A percentile compares a stretch with the other conserved stretches of the same genome.
phyloP scores from a whole-genome alignment of 495 filamentous ascomycete species.

The Penicillium cosmopolitanum region DNA sequence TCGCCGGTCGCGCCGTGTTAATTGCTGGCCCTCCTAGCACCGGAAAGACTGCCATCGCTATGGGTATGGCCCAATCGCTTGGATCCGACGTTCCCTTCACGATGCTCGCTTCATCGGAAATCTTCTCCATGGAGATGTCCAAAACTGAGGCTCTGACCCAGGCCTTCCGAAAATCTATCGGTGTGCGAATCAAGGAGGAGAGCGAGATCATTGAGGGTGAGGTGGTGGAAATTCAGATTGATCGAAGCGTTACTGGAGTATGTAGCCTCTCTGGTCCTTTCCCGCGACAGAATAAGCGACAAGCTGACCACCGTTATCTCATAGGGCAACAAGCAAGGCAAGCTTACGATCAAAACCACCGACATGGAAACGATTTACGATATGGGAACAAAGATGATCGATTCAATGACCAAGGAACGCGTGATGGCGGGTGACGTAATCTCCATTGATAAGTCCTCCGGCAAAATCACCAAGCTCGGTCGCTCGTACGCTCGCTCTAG shows the following conservation, averaged over 20 bases:
- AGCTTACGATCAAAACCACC: constrained; percentile 98
- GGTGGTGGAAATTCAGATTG: constrained; percentile 98
- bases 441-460: constrained; percentile 95
- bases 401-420: constrained; percentile 97
- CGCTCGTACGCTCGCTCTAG: constrained; percentile 90
- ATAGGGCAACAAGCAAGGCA: constrained; percentile 90
- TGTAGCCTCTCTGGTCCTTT: background rate
- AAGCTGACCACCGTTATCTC: constrained; percentile 22
- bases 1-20: constrained; percentile 91
- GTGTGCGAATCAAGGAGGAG: constrained; percentile 95
- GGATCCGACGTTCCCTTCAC: constrained; percentile 95
- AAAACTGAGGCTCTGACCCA: constrained; percentile 98
- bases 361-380: constrained; percentile 99
- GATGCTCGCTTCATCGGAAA: constrained; percentile 91
- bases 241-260: constrained; percentile 92
- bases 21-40: constrained; percentile 98
- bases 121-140: constrained; percentile 98
- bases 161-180: constrained; percentile 96
- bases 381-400: constrained; percentile 99
- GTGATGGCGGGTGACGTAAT: constrained; percentile 99
- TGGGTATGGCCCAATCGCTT: constrained; percentile 97
- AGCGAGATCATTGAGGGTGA: constrained; percentile 99
- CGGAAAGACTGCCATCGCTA: constrained; percentile 97
- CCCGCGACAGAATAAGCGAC: constrained; percentile 2
- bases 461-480: constrained; percentile 95